Conservation (phyloP, 1,284 basidiomycete genomes). For the Melampsora americana region DNA sequence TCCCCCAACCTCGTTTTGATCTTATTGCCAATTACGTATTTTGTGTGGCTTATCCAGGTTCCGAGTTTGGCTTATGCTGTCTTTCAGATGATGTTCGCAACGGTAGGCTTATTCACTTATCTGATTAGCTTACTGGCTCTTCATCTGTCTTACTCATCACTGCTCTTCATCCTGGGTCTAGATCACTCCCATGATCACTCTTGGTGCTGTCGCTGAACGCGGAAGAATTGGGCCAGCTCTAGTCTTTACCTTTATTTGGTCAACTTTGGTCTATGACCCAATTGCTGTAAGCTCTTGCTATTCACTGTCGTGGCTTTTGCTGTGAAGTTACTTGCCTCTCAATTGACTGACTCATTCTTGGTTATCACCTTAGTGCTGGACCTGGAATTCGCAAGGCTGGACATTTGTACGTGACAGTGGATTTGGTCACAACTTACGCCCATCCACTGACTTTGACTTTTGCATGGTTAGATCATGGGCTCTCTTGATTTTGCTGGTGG, state of each 20-base stretch:
- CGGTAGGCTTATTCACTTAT: constrained; percentile 63
- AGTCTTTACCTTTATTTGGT: constrained; percentile 86
- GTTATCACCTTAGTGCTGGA: constrained; percentile 46
- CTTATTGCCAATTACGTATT: constrained; percentile 68
- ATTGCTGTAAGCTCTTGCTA: constrained; percentile 59
- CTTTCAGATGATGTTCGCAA: constrained; percentile 84
- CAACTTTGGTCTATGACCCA: constrained; percentile 87
- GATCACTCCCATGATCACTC: constrained; percentile 66
- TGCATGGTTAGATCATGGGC: constrained; percentile 46
- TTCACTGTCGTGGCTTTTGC: not conserved
- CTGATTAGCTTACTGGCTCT: too few relatives aligned
- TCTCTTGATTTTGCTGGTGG: constrained; percentile 55
- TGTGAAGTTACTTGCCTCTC: not conserved
- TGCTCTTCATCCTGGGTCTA: constrained; percentile 38
- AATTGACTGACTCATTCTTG: not conserved
- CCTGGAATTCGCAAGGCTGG: constrained; percentile 53
- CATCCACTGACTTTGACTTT: too few relatives aligned
- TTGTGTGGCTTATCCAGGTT: constrained; percentile 73
- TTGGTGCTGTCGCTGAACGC: constrained; percentile 89
- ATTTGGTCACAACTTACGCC: too few relatives aligned
- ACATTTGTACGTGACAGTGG: constrained; percentile 43
- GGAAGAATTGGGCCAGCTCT: constrained; percentile 79
- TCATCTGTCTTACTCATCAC: not conserved
- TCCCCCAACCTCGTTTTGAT: not conserved
- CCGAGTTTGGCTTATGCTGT: constrained; percentile 74